These are phyloP conservation scores for Candida gorgasii DNA, from an alignment of 805 yeast genomes.

Conservation along the genomic window DNA sequence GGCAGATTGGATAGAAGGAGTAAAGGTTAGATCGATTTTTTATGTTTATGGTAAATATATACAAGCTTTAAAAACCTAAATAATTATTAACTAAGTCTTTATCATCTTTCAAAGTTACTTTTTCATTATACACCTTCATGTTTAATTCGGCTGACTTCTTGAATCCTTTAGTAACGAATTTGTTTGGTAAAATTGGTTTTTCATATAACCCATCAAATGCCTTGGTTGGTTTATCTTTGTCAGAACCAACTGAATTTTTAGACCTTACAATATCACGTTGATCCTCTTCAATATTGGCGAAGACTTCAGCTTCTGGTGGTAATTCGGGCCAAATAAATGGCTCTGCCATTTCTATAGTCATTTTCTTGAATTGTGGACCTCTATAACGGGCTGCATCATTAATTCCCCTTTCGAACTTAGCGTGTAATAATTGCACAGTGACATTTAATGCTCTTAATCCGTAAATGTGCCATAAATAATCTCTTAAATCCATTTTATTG, in stretches of 20 bases:
- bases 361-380: conserved; percentile 81
- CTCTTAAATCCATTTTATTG: conserved; percentile 92
- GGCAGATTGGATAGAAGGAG: not conserved
- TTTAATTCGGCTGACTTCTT: conserved; percentile 26
- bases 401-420: conserved; percentile 55
- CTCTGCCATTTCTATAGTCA: conserved; percentile 94
- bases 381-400: conserved; percentile 70
- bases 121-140: conserved; percentile 20
- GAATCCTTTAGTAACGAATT: conserved; percentile 31
- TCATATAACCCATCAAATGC: conserved; percentile 73
- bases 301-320: conserved; percentile 36
- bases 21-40: not conserved
- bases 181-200: conserved; percentile 43
- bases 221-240: conserved; percentile 61
- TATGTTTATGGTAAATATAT: conserved; percentile 4
- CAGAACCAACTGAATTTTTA: conserved; percentile 61
- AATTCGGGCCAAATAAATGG: conserved; percentile 94
- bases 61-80: conserved; percentile 28
- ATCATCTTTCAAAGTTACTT: conserved; percentile 27
- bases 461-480: conserved; percentile 85
- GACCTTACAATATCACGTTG: conserved; percentile 52
- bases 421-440: conserved; percentile 81
- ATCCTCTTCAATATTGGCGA: conserved; percentile 45
- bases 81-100: conserved; percentile 29
- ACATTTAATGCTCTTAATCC: conserved; percentile 88